phyloP scores from a whole-genome alignment of 75 land plant species.

The Ceratopteris richardii region DNA sequence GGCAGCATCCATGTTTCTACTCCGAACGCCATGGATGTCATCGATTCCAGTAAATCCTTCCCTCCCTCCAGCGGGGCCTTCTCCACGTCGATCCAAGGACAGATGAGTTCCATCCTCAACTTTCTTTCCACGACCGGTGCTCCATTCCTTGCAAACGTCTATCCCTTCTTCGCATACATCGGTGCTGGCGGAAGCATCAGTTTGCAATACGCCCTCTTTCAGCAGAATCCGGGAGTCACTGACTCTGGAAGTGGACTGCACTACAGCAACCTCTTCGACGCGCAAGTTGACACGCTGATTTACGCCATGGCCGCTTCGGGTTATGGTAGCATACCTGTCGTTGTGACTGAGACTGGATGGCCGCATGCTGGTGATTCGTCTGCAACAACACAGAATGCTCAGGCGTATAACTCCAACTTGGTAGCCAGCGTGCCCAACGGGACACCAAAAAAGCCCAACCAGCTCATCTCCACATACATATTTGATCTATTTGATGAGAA shows the following conservation, averaged over 20 bases:
- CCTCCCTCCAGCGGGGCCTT: too few species aligned
- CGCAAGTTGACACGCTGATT: slow-evolving; percentile 29
- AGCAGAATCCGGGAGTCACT: background rate
- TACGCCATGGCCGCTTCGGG: slow-evolving; percentile 24
- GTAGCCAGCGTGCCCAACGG: slow-evolving; percentile 11
- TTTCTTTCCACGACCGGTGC: slow-evolving; percentile 15
- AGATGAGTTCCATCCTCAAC: slow-evolving; percentile 5
- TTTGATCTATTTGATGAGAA: slow-evolving; percentile 43
- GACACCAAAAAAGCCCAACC: slow-evolving; percentile 33
- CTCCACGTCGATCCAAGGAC: too few species aligned
- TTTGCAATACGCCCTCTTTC: too few species aligned
- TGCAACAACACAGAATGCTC: slow-evolving; percentile 18
- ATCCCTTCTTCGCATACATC: slow-evolving; percentile 33
- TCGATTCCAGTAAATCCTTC: too few species aligned
- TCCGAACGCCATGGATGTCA: too few species aligned
- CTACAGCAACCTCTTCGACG: slow-evolving; percentile 30
- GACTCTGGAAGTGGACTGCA: slow-evolving; percentile 1
- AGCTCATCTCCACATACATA: slow-evolving; percentile 11
- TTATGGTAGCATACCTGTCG: slow-evolving; percentile 6
- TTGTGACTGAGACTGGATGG: slow-evolving; percentile 40
- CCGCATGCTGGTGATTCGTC: slow-evolving; percentile 14
- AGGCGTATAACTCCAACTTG: slow-evolving; percentile 26
- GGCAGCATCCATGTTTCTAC: too few species aligned
- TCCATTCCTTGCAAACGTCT: slow-evolving; percentile 24
- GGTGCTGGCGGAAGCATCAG: background rate